Percentiles rank a stretch among this genome's conserved stretches.
Evolutionary conservation across 1,284 basidiomycete genomes (phyloP).

Genomic region (Austropuccinia psidii): DNA sequence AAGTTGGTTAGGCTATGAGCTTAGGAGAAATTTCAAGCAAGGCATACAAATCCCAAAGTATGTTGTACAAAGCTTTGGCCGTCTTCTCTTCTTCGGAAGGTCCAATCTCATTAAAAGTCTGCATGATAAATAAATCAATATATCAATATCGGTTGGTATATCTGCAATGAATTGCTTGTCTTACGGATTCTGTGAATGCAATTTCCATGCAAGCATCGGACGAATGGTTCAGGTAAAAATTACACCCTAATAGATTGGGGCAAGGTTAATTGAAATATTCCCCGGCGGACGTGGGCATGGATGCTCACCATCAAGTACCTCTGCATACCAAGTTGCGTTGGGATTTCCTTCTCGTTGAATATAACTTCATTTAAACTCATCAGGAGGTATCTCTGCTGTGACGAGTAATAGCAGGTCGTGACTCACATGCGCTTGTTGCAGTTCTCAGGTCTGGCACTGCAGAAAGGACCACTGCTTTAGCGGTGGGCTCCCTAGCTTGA

Average conservation of each 20-base stretch:
- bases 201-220: background rate
- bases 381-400: background rate
- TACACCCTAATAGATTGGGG: background rate
- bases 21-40: no score
- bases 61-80: background rate
- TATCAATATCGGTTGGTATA: background rate
- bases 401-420: background rate
- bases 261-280: no score
- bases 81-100: background rate
- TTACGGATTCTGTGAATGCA: background rate
- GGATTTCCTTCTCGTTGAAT: background rate
- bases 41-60: slow-evolving; percentile 8
- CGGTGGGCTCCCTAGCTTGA: background rate
- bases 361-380: background rate
- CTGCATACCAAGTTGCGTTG: background rate
- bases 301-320: slow-evolving; percentile 1
- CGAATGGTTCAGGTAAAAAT: background rate
- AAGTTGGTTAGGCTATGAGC: no score
- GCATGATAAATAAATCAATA: background rate
- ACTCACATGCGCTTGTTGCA: background rate
- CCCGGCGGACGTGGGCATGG: no score
- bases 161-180: background rate
- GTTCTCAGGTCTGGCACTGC: background rate
- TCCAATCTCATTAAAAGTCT: background rate
- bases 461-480: background rate